phyloP scores from a whole-genome alignment of 495 filamentous ascomycete species.

The Penicillium canescens region DNA sequence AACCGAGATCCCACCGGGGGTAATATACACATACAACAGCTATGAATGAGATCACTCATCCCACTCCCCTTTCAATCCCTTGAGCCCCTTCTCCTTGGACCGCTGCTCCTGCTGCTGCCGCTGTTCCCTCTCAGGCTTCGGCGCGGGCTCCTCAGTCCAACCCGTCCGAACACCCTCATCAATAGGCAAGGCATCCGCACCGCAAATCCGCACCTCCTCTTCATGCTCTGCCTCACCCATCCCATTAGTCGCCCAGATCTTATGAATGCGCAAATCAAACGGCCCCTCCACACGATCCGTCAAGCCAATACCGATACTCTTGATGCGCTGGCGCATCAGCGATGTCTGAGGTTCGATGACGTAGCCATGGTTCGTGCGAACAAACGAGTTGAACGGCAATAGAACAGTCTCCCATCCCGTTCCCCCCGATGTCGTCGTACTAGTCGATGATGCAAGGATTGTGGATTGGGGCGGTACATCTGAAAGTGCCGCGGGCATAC shows the following conservation, averaged over 20 bases:
- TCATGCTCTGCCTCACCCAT: constrained; percentile 42
- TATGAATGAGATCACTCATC: constrained; percentile 27
- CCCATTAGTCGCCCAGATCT: constrained; percentile 72
- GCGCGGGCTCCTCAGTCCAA: constrained; percentile 21
- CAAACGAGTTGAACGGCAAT: constrained; percentile 87
- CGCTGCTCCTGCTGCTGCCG: constrained; percentile 7
- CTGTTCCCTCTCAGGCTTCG: background rate
- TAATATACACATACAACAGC: constrained; percentile 13
- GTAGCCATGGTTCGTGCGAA: constrained; percentile 87
- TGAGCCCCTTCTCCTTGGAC: constrained; percentile 36
- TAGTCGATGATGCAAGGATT: constrained; percentile 35
- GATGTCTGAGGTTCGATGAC: constrained; percentile 91
- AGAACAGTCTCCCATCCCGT: constrained; percentile 93
- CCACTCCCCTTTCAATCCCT: constrained; percentile 40
- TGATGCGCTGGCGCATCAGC: constrained; percentile 78
- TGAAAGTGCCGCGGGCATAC: constrained; percentile 37
- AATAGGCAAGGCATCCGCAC: constrained; percentile 40
- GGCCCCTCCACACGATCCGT: constrained; percentile 87
- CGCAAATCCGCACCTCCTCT: constrained; percentile 44
- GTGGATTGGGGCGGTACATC: constrained; percentile 43
- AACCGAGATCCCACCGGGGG: background rate
- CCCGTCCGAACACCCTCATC: constrained; percentile 41
- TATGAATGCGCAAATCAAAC: constrained; percentile 79
- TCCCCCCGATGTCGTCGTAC: constrained; percentile 44
- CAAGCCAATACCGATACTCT: constrained; percentile 81